Conservation (phyloP, 2,329 filamentous ascomycete species). For the Colletotrichum cuscutae region DNA sequence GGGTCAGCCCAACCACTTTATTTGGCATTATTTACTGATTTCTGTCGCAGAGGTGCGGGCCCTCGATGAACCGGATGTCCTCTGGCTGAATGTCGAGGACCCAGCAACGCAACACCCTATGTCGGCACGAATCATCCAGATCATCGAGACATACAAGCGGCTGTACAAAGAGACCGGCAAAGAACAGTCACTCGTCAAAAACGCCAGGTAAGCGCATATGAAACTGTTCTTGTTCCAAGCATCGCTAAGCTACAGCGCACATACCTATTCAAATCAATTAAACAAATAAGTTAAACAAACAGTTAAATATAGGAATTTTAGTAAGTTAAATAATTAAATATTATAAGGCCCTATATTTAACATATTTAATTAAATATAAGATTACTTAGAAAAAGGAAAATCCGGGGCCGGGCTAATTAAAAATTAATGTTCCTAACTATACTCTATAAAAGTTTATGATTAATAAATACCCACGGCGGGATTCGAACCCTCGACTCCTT, state of each 20-base stretch:
- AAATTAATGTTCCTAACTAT: no score
- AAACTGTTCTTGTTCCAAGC: background rate
- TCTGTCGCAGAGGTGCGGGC: slow-evolving; percentile 50
- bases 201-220: slow-evolving; percentile 48
- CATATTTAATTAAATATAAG: no score
- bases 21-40: slow-evolving; percentile 7
- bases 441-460: no score
- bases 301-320: no score
- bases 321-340: no score
- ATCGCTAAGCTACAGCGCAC: background rate
- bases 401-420: no score
- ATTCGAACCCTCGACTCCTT: no score
- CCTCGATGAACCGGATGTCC: slow-evolving; percentile 49
- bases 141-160: slow-evolving; percentile 57
- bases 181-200: slow-evolving; percentile 59
- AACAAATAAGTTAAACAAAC: no score
- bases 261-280: no score
- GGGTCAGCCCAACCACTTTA: slow-evolving; percentile 8
- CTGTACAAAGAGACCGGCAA: slow-evolving; percentile 58
- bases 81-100: slow-evolving; percentile 59
- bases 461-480: no score
- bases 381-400: no score
- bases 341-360: no score
- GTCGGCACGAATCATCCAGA: slow-evolving; percentile 58
- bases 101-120: slow-evolving; percentile 59